phyloP scores from a whole-genome alignment of 768 basidiomycete genomes.

The Leccinum ochraceum region DNA sequence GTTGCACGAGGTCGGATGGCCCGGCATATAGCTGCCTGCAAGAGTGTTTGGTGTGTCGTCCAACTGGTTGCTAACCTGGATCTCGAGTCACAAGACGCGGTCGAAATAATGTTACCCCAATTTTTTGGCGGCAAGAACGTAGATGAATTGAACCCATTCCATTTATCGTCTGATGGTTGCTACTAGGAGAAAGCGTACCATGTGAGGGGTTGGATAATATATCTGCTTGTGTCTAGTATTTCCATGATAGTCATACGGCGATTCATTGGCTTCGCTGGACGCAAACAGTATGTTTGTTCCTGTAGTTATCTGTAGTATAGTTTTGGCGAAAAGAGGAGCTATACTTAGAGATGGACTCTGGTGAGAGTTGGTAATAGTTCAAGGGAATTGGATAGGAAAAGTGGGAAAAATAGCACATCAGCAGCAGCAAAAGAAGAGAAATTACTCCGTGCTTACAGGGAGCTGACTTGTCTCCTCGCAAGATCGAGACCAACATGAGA shows the following conservation, averaged over 20 bases:
- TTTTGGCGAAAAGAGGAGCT: background rate
- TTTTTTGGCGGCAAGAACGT: too few species aligned
- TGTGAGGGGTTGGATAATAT: too few species aligned
- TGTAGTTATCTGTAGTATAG: background rate
- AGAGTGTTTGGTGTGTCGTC: background rate
- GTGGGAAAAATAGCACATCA: background rate
- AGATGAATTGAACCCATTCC: too few species aligned
- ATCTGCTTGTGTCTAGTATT: too few species aligned
- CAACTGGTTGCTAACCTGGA: background rate
- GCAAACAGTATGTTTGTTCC: too few species aligned
- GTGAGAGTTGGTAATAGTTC: background rate
- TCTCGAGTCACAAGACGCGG: background rate
- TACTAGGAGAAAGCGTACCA: too few species aligned
- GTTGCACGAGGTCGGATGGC: background rate
- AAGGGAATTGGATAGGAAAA: background rate
- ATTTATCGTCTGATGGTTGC: too few species aligned
- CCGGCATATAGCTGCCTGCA: too few species aligned
- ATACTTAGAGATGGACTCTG: background rate
- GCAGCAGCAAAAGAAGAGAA: background rate
- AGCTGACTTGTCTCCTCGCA: background rate
- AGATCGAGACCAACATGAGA: background rate
- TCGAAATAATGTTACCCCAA: background rate
- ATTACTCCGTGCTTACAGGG: conserved; percentile 5
- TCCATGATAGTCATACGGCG: too few species aligned
- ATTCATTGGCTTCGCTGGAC: too few species aligned